These are phyloP conservation scores for Aspergillus jensenii DNA, from an alignment of 2,329 filamentous ascomycete species.

Conservation along the genomic window DNA sequence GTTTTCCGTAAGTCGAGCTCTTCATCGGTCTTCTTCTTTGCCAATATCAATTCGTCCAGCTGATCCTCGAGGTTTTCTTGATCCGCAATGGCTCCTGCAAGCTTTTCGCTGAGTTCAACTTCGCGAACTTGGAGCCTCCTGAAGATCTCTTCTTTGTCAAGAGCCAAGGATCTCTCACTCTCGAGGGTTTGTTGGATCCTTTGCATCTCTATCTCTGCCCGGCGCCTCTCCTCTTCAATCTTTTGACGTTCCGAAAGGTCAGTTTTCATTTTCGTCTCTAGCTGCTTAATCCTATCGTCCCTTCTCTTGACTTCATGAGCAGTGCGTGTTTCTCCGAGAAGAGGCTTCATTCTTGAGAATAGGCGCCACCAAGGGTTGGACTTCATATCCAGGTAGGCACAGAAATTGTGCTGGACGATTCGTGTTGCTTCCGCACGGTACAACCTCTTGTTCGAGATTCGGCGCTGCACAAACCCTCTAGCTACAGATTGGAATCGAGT, in stretches of 20 bases:
- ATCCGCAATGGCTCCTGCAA: constrained; percentile 87
- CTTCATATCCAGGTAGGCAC: constrained; percentile 84
- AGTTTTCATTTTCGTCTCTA: constrained; percentile 78
- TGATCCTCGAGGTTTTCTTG: constrained; percentile 94
- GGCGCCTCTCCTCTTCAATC: constrained; percentile 86
- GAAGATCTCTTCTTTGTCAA: constrained; percentile 99
- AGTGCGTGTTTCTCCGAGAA: constrained; percentile 87
- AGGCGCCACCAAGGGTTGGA: constrained; percentile 97
- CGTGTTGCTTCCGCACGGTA: constrained; percentile 93
- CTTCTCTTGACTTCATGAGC: constrained; percentile 92
- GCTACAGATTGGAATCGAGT: constrained; percentile 88
- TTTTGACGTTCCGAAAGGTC: constrained; percentile 73
- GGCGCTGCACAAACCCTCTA: constrained; percentile 82
- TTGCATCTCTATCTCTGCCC: constrained; percentile 82
- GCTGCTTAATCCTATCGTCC: constrained; percentile 85
- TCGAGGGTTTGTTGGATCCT: constrained; percentile 92
- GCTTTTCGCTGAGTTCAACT: constrained; percentile 85
- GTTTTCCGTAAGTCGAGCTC: constrained; percentile 75
- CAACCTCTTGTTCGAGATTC: constrained; percentile 86
- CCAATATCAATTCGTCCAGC: constrained; percentile 80
- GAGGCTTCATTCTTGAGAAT: constrained; percentile 89
- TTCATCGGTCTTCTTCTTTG: constrained; percentile 84
- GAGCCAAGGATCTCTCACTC: constrained; percentile 88
- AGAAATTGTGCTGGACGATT: constrained; percentile 93
- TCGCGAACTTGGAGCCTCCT: constrained; percentile 93